Evolutionary conservation across 768 basidiomycete genomes (phyloP).

Genomic region (Russula sp.): DNA sequence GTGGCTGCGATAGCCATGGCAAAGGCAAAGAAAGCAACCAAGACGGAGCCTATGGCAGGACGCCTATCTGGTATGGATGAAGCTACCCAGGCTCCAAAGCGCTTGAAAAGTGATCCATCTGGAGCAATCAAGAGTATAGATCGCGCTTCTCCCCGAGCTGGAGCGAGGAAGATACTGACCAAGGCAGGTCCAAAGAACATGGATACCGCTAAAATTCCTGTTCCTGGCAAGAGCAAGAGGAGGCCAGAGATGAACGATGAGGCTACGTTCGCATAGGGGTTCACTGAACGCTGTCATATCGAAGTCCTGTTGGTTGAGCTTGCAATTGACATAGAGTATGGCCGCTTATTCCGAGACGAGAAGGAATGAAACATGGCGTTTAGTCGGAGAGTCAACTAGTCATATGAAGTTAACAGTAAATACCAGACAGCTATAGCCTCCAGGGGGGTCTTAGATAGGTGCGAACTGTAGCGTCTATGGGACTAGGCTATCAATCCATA

Average conservation of each 20-base stretch:
- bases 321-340: not conserved
- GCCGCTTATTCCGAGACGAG: not conserved
- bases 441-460: too few relatives aligned
- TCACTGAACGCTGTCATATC: not conserved
- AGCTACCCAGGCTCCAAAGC: not conserved
- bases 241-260: not conserved
- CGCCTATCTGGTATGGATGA: not conserved
- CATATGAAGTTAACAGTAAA: too few relatives aligned
- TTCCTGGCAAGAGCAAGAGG: not conserved
- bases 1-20: conserved; percentile 31
- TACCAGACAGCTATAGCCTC: too few relatives aligned
- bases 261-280: not conserved
- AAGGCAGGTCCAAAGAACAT: not conserved
- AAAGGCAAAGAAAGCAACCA: conserved; percentile 20
- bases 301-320: not conserved
- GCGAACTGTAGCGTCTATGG: too few relatives aligned
- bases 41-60: not conserved
- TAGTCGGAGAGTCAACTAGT: too few relatives aligned
- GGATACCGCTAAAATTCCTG: not conserved
- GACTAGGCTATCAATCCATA: too few relatives aligned
- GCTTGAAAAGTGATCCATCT: not conserved
- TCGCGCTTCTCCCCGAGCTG: not conserved
- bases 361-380: not conserved
- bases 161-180: not conserved
- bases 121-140: not conserved